Percentiles rank a stretch among this genome's conserved stretches.
Evolutionary conservation across 2,329 filamentous ascomycete genomes (phyloP).

Genomic region (Grosmannia penicillata): DNA sequence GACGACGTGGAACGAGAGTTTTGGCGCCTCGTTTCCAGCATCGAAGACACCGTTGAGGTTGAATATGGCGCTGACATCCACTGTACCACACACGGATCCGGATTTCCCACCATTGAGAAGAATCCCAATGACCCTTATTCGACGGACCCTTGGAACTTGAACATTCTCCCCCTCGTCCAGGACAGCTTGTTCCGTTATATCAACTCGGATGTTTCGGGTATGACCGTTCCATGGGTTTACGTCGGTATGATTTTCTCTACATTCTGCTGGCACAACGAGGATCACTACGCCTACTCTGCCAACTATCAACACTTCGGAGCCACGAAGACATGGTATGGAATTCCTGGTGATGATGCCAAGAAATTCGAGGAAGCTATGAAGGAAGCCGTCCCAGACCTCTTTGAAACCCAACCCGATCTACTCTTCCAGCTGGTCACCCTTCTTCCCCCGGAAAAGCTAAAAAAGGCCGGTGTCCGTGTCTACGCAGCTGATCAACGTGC

Average conservation of each 20-base stretch:
- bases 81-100: constrained; percentile 92
- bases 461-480: constrained; percentile 82
- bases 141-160: constrained; percentile 89
- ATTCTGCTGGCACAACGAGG: constrained; percentile 98
- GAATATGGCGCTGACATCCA: constrained; percentile 98
- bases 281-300: constrained; percentile 93
- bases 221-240: constrained; percentile 98
- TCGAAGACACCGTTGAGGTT: constrained; percentile 92
- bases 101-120: constrained; percentile 87
- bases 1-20: constrained; percentile 95
- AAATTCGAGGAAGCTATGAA: constrained; percentile 94
- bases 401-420: constrained; percentile 91
- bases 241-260: constrained; percentile 99
- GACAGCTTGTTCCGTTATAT: constrained; percentile 94
- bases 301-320: constrained; percentile 98
- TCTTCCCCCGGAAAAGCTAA: constrained; percentile 80
- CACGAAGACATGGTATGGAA: constrained; percentile 98
- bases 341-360: constrained; percentile 81
- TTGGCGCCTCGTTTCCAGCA: constrained; percentile 84
- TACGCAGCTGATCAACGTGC: constrained; percentile 93
- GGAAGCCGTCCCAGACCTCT: constrained; percentile 87
- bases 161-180: constrained; percentile 74
- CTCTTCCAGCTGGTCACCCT: constrained; percentile 96
- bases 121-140: constrained; percentile 79
- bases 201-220: constrained; percentile 95